Percentiles rank a stretch among this genome's conserved stretches.
Evolutionary conservation across 2,329 filamentous ascomycete species (phyloP).

Genomic region (Trichoderma koningii): DNA sequence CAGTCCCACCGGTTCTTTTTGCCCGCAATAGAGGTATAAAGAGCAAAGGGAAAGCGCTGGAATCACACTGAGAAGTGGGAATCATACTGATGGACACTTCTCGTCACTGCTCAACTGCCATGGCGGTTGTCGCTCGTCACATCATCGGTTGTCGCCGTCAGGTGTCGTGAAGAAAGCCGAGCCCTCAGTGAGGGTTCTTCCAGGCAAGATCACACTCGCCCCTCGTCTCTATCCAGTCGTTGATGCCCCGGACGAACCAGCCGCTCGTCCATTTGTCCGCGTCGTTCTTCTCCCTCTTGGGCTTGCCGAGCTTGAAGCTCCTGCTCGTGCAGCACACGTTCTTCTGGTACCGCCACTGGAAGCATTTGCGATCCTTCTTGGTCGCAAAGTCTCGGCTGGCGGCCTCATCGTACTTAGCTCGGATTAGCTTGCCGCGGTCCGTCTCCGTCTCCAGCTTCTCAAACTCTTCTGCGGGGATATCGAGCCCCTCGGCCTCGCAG

Average conservation of each 20-base stretch:
- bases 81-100: not conserved
- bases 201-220: constrained; percentile 48
- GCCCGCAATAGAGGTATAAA: not conserved
- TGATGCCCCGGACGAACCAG: constrained; percentile 51
- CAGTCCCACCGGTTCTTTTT: not conserved
- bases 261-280: constrained; percentile 46
- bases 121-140: not conserved
- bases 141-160: not conserved
- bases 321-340: constrained; percentile 48
- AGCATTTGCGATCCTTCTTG: constrained; percentile 44
- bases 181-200: constrained; percentile 40
- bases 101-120: not conserved
- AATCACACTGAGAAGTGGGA: too few relatives aligned
- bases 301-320: constrained; percentile 49
- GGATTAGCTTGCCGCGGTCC: constrained; percentile 36
- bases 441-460: constrained; percentile 35
- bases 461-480: constrained; percentile 41
- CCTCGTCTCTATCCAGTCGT: constrained; percentile 49
- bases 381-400: constrained; percentile 30
- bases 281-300: constrained; percentile 38
- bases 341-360: constrained; percentile 51
- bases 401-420: constrained; percentile 34
- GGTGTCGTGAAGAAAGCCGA: not conserved
- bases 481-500: constrained; percentile 47
- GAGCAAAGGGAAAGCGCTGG: not conserved